Evolutionary conservation across 2,329 filamentous ascomycete genomes (phyloP), one percentile per base, ranked within the genome.

Genomic region (Alternaria panax): DNA sequence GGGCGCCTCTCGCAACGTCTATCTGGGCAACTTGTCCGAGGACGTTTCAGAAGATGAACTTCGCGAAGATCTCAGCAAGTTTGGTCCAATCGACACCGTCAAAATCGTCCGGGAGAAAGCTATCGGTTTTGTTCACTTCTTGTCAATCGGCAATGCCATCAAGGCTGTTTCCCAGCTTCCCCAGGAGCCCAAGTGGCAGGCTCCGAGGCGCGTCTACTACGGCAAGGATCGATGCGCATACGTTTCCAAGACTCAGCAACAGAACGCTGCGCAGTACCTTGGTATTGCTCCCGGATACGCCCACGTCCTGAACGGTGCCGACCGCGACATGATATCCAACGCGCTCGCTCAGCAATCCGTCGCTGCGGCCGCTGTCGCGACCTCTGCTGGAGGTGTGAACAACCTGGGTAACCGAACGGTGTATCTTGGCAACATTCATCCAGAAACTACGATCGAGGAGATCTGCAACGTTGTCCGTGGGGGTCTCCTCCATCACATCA

Each of bases 391-490:
- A 69, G 95, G 95, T 64, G 94, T 97, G 69, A 97, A 96, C 83
- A 99, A 99, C 79, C 84, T 99, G 40, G 95, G 95, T 54, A 99
- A 99, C 82, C 87, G 95, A 64, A 99, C 95, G 42, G 96, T 99
- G 65, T 99, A 99, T 77, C 86, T 99, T 7, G 95, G 95, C 70
- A 99, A 99, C 80, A 99, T 99, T 67, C 95, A 99, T 79, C 95
- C 95, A 0, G 95, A 99, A 82, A 99, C 95, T 1, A 98, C 94
- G 2, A 96, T 98, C 70, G 95, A 99, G 82, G 95, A 99, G 82
- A 99, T 99, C 77, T 99, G 95, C 86, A 99, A 99, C 75, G 95
- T 99, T 57, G 95, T 99, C 52, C 89, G 95, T 66, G 95, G 95
- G 59, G 95, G 95, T 71, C 86, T 99, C 66, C 85, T 99, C 71